These are phyloP conservation scores for Blumeria graminis DNA, from an alignment of 2,329 filamentous ascomycete species.

Conservation along the genomic window DNA sequence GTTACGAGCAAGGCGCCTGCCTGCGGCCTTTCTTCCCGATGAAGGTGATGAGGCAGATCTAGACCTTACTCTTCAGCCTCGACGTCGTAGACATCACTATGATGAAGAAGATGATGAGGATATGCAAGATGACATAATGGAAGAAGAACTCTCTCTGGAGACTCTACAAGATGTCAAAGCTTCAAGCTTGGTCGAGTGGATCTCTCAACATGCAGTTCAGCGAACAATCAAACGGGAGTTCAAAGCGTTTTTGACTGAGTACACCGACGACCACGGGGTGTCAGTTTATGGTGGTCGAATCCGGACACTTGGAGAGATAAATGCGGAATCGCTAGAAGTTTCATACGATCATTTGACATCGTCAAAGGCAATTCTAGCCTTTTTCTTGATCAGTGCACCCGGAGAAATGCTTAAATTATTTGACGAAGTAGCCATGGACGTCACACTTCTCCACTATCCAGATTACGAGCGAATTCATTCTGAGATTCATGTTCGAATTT, in stretches of 20 bases:
- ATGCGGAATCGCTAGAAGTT: constrained; percentile 86
- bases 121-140: constrained; percentile 83
- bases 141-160: constrained; percentile 81
- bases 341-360: constrained; percentile 81
- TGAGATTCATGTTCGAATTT: constrained; percentile 93
- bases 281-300: constrained; percentile 93
- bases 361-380: constrained; percentile 80
- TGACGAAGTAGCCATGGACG: constrained; percentile 90
- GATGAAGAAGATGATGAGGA: constrained; percentile 87
- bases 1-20: constrained; percentile 39
- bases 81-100: constrained; percentile 68
- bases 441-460: constrained; percentile 83
- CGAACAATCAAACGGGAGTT: constrained; percentile 89
- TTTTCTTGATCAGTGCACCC: constrained; percentile 87
- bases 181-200: constrained; percentile 82
- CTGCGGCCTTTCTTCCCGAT: constrained; percentile 49
- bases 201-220: constrained; percentile 71
- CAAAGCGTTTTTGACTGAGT: constrained; percentile 90
- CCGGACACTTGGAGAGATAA: constrained; percentile 84
- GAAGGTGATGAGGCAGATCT: constrained; percentile 63
- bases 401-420: constrained; percentile 92
- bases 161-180: constrained; percentile 84
- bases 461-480: constrained; percentile 95
- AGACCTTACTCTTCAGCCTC: constrained; percentile 65
- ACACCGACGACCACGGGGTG: constrained; percentile 65